Conservation (phyloP, 1,284 basidiomycete genomes). For the Moesziomyces sp. region DNA sequence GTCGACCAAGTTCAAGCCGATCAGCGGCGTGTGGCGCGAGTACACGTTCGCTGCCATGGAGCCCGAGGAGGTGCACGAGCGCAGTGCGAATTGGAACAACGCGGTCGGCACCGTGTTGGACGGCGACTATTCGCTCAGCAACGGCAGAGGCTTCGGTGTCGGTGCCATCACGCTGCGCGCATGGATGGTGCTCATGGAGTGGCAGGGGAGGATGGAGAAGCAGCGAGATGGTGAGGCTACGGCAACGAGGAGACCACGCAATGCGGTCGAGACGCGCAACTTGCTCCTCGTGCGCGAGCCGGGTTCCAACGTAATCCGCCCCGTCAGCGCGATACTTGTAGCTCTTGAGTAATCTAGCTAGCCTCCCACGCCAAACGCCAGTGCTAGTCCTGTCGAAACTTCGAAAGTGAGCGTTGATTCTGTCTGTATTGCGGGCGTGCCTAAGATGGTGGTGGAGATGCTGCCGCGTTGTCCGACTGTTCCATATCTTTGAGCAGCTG, state of each 20-base stretch:
- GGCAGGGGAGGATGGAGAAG: constrained; percentile 19
- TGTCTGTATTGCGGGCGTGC: neutral
- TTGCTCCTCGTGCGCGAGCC: constrained; percentile 41
- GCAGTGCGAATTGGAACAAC: constrained; percentile 38
- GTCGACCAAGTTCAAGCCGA: constrained; percentile 3
- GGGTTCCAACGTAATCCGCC: constrained; percentile 32
- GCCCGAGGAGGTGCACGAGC: constrained; percentile 28
- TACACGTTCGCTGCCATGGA: constrained; percentile 15
- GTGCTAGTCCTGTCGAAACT: neutral
- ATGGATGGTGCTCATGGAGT: constrained; percentile 25
- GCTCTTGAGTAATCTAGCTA: constrained; percentile 10
- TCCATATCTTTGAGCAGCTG: constrained; percentile 13
- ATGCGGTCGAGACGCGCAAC: constrained; percentile 29
- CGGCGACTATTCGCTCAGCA: constrained; percentile 55
- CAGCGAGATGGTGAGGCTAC: constrained; percentile 1
- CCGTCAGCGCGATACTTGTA: constrained; percentile 29
- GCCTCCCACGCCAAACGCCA: neutral
- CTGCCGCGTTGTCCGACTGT: neutral
- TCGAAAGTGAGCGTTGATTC: neutral
- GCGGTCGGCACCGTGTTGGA: constrained; percentile 50
- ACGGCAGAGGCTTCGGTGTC: constrained; percentile 45
- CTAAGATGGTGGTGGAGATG: neutral
- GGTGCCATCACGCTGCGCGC: constrained; percentile 30
- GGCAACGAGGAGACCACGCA: constrained; percentile 23
- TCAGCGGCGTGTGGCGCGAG: constrained; percentile 16